Conservation (phyloP, 1,139 yeast species). For the Zygosaccharomyces sapae region DNA sequence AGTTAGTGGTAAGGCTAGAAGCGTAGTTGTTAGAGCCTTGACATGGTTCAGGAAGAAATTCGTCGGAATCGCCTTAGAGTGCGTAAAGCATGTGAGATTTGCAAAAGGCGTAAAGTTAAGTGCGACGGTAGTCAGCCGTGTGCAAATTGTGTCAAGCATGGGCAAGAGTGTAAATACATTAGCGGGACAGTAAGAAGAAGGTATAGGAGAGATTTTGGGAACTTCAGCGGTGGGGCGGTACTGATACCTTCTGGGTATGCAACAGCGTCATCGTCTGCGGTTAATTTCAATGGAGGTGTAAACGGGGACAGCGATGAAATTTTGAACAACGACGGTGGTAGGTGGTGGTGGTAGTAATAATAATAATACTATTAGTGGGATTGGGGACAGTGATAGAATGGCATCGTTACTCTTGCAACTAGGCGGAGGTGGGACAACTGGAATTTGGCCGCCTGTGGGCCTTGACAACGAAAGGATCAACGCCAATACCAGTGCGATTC, state of each 20-base stretch:
- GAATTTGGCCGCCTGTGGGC: neutral
- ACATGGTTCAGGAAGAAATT: neutral
- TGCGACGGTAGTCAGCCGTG: constrained; percentile 61
- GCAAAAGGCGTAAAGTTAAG: constrained; percentile 57
- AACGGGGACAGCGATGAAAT: too few species aligned
- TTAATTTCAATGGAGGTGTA: too few species aligned
- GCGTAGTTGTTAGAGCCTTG: too few species aligned
- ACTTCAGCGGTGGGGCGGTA: too few species aligned
- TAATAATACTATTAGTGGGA: too few species aligned
- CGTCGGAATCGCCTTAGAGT: constrained; percentile 42
- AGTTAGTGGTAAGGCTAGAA: too few species aligned
- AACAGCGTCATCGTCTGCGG: too few species aligned
- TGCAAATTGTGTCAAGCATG: constrained; percentile 45
- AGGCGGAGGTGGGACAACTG: constrained; percentile 4
- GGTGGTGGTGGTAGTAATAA: too few species aligned
- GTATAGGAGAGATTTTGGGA: neutral
- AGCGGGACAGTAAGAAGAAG: neutral
- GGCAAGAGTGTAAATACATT: constrained; percentile 41
- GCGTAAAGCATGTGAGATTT: constrained; percentile 56
- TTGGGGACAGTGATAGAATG: constrained; percentile 5
- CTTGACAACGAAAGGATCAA: constrained; percentile 3
- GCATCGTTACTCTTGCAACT: constrained; percentile 6
- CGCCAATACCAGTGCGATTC: constrained; percentile 12
- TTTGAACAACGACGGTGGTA: neutral
- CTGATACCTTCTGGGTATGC: too few species aligned